These are phyloP conservation scores for Scolecobasidium constrictum DNA, from an alignment of 2,329 filamentous ascomycete species.

Conservation along the genomic window DNA sequence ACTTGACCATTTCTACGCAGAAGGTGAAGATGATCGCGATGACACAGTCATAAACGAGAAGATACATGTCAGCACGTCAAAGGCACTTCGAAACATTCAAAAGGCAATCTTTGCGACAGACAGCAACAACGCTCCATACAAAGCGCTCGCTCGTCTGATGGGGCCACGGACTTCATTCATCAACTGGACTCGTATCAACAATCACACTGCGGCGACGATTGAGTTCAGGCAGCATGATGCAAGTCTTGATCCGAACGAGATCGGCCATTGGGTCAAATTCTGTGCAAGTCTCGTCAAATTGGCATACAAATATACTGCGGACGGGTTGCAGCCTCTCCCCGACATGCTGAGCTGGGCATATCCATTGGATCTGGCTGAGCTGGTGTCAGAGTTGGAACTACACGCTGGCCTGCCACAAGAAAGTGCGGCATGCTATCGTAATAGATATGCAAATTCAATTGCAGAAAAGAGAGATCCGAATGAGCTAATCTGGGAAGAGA, in stretches of 20 bases:
- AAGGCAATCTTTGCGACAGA: not conserved
- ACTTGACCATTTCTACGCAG: too few species aligned
- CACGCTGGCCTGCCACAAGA: too few species aligned
- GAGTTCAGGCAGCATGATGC: not conserved
- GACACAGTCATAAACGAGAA: not conserved
- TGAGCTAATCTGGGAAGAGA: too few species aligned
- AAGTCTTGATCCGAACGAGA: not conserved
- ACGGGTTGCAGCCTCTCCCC: not conserved
- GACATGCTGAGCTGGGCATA: not conserved
- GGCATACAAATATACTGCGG: not conserved
- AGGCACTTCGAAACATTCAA: not conserved
- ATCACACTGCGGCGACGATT: not conserved
- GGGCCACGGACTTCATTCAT: not conserved
- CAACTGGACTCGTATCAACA: not conserved
- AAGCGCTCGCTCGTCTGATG: not conserved
- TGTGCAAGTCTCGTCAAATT: not conserved
- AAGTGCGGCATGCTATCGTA: too few species aligned
- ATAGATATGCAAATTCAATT: too few species aligned
- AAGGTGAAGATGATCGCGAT: not conserved
- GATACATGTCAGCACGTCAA: not conserved
- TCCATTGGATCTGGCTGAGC: not conserved
- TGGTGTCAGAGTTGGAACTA: too few species aligned
- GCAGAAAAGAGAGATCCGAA: too few species aligned
- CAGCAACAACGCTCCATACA: too few species aligned
- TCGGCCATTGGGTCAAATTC: not conserved